Base-by-base conservation (phyloP, 169 alveolate species). In the Theileria annulata region DNA sequence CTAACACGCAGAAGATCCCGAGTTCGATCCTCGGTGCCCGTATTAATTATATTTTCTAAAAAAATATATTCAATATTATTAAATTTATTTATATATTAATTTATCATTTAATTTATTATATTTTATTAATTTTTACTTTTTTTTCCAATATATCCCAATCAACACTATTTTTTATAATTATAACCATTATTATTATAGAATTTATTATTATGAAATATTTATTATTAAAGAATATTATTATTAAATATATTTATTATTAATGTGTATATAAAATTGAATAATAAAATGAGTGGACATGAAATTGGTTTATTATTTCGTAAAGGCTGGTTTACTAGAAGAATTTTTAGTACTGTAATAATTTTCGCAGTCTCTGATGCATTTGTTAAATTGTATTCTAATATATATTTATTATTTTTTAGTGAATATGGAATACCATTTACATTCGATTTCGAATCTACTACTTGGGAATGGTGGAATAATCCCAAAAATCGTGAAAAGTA, bases 1-100 rank as follows among this genome's bases (percentile, higher is more conserved):
- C 75, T 92, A 85, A 92, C 95, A 92, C 95, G 95, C 95, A 92
- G 95, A 83, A 92, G 95, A 69, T 92, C 95, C 95, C 96, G 96
- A 91, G 95, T 92, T 92, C 95, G 96, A 92, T 85, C 95, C 95
- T 91, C 94, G 96, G 95, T 85, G 94, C 90, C 86, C 90, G 90
- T 83, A 83, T 19, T 15, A 19, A 12, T 67, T 67, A 35, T 10
- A 10, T 15, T 21, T 59, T 25, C 15, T 9, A 9, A 47, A 47
- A 47, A 10, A 15, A 47, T 47, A 47, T 47, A 10, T 47, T 10
- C n/a, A 47, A 9, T 47, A 10, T 10, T 10, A 47, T 47, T 9
- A 47, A 10, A 47, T 47, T 9, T 47, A 10, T 15, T 47, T 10
- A 47, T 47, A 47, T 10, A 10, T 47, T 47, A 47, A 10, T 10